phyloP scores from a whole-genome alignment of 257 asterid genomes.

The Craterostigma plantagineum region DNA sequence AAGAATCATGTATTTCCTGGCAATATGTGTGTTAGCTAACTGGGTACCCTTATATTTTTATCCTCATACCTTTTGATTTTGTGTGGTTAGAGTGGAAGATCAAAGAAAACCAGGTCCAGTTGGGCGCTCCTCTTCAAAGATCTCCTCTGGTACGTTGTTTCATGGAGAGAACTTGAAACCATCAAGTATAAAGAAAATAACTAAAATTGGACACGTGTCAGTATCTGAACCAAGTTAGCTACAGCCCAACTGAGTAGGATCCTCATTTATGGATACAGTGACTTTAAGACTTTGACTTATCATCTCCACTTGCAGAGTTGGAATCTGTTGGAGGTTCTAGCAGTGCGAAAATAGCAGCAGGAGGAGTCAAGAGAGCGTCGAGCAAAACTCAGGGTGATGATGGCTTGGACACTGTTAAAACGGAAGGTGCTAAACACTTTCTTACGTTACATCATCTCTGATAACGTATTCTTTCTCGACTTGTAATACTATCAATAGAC shows the following conservation, averaged over 20 bases:
- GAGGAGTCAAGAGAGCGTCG: no score
- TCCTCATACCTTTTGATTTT: constrained; percentile 15
- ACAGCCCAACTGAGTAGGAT: background rate
- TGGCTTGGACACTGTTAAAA: constrained; percentile 28
- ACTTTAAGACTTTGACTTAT: no score
- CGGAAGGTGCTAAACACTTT: no score
- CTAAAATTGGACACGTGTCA: background rate
- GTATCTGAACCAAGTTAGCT: no score
- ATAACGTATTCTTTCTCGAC: no score
- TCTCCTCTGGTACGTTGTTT: constrained; percentile 30
- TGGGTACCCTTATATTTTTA: constrained; percentile 7
- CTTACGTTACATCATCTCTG: no score
- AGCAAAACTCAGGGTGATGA: constrained; percentile 28
- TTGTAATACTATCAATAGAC: no score
- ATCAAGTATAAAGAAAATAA: background rate
- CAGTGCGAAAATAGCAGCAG: no score
- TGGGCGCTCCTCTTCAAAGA: constrained; percentile 40
- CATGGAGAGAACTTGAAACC: no score
- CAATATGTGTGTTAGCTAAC: constrained; percentile 9
- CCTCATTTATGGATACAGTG: no score
- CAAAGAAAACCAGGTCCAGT: constrained; percentile 44
- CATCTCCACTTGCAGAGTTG: constrained; percentile 22
- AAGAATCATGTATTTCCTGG: constrained; percentile 42
- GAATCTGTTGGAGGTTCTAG: constrained; percentile 35
- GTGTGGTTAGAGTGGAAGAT: constrained; percentile 54